Evolutionary conservation across 352 stramenopile genomes (phyloP).

Genomic region (Thalassiosira ordinaria): DNA sequence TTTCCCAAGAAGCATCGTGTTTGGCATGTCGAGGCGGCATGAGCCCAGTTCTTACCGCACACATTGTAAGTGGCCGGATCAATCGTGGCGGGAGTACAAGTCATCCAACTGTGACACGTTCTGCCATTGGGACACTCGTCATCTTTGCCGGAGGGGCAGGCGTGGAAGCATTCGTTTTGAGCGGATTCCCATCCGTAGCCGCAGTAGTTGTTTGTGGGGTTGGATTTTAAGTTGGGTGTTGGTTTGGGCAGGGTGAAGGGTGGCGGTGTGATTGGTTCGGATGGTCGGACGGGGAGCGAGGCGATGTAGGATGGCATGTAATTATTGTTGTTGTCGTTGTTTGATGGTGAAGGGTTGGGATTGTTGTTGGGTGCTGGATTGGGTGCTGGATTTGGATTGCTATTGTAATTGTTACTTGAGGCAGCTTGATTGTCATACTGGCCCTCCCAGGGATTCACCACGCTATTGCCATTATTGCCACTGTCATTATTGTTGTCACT

Average conservation of each 20-base stretch:
- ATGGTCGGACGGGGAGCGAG: slow-evolving; percentile 34
- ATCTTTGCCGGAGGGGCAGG: slow-evolving; percentile 34
- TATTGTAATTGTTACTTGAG: not conserved
- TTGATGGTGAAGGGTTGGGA: not conserved
- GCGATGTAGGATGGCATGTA: slow-evolving; percentile 36
- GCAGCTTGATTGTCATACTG: not conserved
- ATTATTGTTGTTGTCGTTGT: not conserved
- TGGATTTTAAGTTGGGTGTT: slow-evolving; percentile 33
- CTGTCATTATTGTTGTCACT: not conserved
- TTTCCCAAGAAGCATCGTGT: slow-evolving; percentile 41
- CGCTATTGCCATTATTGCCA: too few species aligned
- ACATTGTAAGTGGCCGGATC: slow-evolving; percentile 47
- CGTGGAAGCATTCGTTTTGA: slow-evolving; percentile 47
- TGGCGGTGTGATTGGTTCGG: slow-evolving; percentile 19
- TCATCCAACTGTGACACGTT: slow-evolving; percentile 47
- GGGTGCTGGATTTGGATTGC: not conserved
- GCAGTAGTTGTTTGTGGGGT: slow-evolving; percentile 52
- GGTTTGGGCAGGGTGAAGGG: slow-evolving; percentile 38
- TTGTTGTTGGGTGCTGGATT: not conserved
- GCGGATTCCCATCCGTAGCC: slow-evolving; percentile 53
- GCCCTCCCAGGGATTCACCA: too few species aligned
- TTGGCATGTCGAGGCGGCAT: slow-evolving; percentile 31
- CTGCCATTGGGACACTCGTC: slow-evolving; percentile 37
- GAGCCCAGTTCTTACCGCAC: slow-evolving; percentile 30
- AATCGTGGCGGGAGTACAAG: slow-evolving; percentile 9